Evolutionary conservation across 371 early-diverging fungal species (phyloP).

Genomic region (Lichtheimia ornata): DNA sequence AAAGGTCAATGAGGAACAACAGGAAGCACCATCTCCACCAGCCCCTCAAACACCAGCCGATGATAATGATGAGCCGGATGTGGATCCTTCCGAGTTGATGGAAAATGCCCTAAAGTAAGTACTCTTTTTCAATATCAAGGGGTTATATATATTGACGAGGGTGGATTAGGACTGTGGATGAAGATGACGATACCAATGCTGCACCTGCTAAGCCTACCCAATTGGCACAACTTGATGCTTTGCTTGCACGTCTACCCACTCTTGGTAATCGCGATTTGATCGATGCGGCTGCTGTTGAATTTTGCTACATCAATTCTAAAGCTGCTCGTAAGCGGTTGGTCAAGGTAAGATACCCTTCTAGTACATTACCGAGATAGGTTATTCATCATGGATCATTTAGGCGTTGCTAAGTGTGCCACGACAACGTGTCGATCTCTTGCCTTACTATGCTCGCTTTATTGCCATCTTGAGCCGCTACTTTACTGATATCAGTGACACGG

Average conservation of each 20-base stretch:
- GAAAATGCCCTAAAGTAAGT: conserved; percentile 41
- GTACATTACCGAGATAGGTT: no score
- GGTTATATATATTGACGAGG: no score
- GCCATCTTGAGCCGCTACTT: conserved; percentile 86
- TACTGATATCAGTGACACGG: conserved; percentile 77
- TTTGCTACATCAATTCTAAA: conserved; percentile 89
- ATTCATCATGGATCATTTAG: conserved; percentile 16
- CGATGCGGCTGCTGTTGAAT: conserved; percentile 91
- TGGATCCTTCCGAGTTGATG: conserved; percentile 20
- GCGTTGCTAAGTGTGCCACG: conserved; percentile 80
- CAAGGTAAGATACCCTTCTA: conserved; percentile 30
- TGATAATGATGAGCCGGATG: conserved; percentile 16
- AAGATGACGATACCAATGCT: conserved; percentile 41
- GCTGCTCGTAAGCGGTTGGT: conserved; percentile 75
- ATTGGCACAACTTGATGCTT: conserved; percentile 62
- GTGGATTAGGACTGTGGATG: conserved; percentile 15
- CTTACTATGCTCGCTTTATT: conserved; percentile 89
- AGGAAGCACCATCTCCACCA: no score
- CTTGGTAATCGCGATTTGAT: conserved; percentile 83
- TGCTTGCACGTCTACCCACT: conserved; percentile 77
- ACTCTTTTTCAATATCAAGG: not conserved
- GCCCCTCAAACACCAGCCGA: not conserved
- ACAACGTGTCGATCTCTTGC: conserved; percentile 82
- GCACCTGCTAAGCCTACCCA: conserved; percentile 46
- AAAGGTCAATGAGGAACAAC: conserved; percentile 28